phyloP scores from a whole-genome alignment of 73 alveolate genomes.

The Paramecium sexaurelia region DNA sequence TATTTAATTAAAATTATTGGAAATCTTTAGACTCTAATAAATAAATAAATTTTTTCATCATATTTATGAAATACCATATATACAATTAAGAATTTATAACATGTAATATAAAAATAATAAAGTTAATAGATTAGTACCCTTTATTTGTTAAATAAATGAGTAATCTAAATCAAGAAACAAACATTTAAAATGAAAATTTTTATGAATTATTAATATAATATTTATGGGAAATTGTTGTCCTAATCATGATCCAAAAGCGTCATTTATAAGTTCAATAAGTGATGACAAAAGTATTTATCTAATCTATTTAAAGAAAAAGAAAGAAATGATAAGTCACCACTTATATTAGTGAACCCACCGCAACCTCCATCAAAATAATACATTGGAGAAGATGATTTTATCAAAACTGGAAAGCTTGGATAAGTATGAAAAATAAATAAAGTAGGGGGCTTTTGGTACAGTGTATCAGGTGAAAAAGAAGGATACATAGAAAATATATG shows the following conservation, averaged over 20 bases:
- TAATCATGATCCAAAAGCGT: neutral
- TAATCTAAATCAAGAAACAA: too few species aligned
- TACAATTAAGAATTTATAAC: neutral
- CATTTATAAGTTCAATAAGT: neutral
- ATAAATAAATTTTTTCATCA: neutral
- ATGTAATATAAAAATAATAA: neutral
- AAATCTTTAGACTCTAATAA: neutral
- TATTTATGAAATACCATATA: neutral
- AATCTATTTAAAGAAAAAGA: neutral
- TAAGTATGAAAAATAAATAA: constrained; percentile 52
- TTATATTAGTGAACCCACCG: neutral
- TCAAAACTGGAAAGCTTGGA: neutral
- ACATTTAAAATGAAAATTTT: neutral
- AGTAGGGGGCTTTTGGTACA: constrained; percentile 92
- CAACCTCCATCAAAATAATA: neutral
- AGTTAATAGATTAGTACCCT: neutral
- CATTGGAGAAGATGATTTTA: constrained; percentile 19
- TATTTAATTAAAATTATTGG: constrained; percentile 42
- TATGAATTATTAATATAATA: neutral
- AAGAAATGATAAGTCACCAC: neutral
- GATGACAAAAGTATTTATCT: neutral
- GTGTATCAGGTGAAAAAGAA: constrained; percentile 88
- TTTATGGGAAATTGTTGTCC: constrained; percentile 30
- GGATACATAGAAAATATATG: constrained; percentile 81
- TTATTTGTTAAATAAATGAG: neutral